Conservation (phyloP, 768 basidiomycete genomes). For the Panaeolus papilionaceus region DNA sequence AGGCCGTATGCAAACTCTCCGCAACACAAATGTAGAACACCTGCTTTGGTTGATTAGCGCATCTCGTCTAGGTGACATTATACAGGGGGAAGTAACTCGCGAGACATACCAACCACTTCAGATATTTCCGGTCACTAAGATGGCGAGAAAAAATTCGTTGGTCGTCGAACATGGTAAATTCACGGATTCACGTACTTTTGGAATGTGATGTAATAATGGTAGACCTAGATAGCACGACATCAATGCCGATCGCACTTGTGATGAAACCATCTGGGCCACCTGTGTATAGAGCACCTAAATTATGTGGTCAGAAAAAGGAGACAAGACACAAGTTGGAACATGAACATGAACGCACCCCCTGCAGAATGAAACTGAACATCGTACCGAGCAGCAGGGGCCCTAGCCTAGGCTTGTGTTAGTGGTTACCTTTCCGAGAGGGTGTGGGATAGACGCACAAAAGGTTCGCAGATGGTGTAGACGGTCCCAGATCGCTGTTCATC, state of each 20-base stretch:
- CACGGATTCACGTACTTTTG: neutral
- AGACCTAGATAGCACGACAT: neutral
- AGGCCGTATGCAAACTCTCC: conserved; percentile 4
- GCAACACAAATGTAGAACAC: neutral
- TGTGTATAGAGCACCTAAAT: neutral
- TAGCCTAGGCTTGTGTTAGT: neutral
- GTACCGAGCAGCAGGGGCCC: conserved; percentile 1
- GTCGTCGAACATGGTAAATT: neutral
- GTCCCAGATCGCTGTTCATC: neutral
- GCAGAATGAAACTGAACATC: conserved; percentile 10
- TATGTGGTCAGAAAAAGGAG: neutral
- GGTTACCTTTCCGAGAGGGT: neutral
- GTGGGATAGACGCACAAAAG: neutral
- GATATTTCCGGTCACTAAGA: neutral
- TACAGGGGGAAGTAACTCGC: neutral
- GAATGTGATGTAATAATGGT: neutral
- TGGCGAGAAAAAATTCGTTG: neutral
- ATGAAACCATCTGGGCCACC: neutral
- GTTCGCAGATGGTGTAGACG: neutral
- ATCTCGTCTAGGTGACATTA: too few relatives aligned
- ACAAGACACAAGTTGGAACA: neutral
- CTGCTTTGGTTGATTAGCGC: neutral
- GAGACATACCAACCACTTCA: neutral
- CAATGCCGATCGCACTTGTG: neutral
- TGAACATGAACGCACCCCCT: conserved; percentile 5